Base-by-base conservation (phyloP, 768 basidiomycete genomes). In the Rossbeevera mucosa region DNA sequence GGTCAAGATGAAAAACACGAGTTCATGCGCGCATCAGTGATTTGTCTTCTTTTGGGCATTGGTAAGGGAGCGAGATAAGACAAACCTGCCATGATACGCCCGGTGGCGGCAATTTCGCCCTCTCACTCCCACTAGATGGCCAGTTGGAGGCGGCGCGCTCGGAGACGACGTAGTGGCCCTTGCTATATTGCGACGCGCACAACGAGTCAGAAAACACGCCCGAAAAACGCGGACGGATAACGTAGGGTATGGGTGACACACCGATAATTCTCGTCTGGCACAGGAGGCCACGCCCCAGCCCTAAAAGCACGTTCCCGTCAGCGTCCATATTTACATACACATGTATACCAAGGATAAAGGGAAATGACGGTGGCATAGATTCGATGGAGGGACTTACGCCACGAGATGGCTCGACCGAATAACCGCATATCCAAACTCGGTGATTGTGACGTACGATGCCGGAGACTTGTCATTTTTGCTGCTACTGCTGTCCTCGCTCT, bases 381-480 rank as follows among this genome's bases (percentile, higher is more conserved):
- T 2, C 18, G 36, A 38, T 38, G 36, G 18, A 33, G 42, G 12
- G 16, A 76, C 86, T 65, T 62, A 89, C 86, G 78, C 75, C 52
- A 85, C 79, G 33, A 92, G 69, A 71, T 85, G 82, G 0, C 80
- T 81, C 60, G 86, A 89, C 24, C 88, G 74, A 42, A 89, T 78
- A 11, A 86, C 86, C 25, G 90, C 85, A 70, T 91, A 91, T 1
- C 89, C 89, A 82, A 85, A 91, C 67, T 91, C 90, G 44, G 89
- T 64, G 56, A 20, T 2, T 38, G 36, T 38, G 36, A 18, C 36
- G 36, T 36, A 38, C 36, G 36, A 18, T 11, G 36, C 18, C 9
- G 2, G 18, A 38, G 36, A 38, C 18, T 38, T 38, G 36, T 11
- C 36, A 38, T 38, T 38, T 0, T 6, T 38, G 18, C 5, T 18